Evolutionary conservation across 1,284 basidiomycete genomes (phyloP).

Genomic region (Lignosus rhinocerotis): DNA sequence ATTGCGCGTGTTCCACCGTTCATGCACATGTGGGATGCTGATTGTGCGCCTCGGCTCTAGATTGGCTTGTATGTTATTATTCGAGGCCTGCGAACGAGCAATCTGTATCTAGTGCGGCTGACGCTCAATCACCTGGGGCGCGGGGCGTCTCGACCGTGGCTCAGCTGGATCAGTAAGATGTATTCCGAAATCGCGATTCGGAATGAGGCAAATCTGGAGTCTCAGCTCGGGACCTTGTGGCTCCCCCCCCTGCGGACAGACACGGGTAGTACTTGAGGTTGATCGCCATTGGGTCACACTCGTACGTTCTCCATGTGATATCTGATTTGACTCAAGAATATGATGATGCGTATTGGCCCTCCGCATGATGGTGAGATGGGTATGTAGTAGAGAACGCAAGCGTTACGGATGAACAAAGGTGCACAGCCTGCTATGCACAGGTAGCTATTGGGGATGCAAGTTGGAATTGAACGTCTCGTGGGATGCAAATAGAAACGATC

Average conservation of each 20-base stretch:
- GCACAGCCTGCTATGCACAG: background rate
- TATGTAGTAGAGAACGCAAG: background rate
- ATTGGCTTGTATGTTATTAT: background rate
- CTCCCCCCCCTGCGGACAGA: background rate
- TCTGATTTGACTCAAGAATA: background rate
- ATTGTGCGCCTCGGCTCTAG: background rate
- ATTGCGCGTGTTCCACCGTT: background rate
- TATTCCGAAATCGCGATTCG: background rate
- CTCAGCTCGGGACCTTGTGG: background rate
- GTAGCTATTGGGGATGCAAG: background rate
- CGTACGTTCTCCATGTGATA: background rate
- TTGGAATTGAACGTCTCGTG: background rate
- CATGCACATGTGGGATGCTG: background rate
- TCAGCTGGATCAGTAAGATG: too few relatives aligned
- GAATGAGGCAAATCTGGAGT: background rate
- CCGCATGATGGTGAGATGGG: background rate
- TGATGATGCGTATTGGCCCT: background rate
- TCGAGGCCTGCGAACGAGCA: slow-evolving; percentile 9
- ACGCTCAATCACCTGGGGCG: background rate
- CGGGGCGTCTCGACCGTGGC: slow-evolving; percentile 13
- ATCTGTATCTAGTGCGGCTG: slow-evolving; percentile 3
- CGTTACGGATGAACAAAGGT: background rate
- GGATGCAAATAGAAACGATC: too few relatives aligned
- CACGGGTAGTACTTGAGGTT: too few relatives aligned
- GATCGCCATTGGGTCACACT: too few relatives aligned